A percentile compares a stretch with the other conserved stretches of the same genome.
Evolutionary conservation across 345 rosid genomes (phyloP).

Genomic region (Cardamine occulta): DNA sequence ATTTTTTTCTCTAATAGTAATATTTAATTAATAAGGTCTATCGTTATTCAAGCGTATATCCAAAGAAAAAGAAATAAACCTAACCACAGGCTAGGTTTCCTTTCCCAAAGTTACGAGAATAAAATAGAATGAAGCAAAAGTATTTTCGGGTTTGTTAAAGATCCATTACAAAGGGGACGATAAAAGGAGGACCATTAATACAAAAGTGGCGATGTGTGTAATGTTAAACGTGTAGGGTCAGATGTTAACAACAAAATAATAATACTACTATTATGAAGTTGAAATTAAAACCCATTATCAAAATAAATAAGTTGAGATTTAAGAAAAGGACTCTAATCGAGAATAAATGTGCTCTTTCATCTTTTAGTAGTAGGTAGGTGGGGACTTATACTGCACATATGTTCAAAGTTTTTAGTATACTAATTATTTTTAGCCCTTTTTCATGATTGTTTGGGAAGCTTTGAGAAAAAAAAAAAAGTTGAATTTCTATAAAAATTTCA

Average conservation of each 20-base stretch:
- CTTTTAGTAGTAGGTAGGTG: conserved; percentile 38
- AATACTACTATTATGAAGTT: conserved; percentile 26
- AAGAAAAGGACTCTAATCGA: conserved; percentile 4
- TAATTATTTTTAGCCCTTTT: conserved; percentile 24
- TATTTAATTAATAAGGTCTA: conserved; percentile 9
- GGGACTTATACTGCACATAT: conserved; percentile 36
- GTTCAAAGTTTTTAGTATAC: conserved; percentile 35
- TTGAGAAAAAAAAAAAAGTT: not conserved
- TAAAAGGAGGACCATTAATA: conserved; percentile 23
- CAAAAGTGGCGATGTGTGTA: conserved; percentile 24
- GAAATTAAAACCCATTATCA: conserved; percentile 13
- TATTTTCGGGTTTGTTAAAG: conserved; percentile 35
- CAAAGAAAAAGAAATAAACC: conserved; percentile 31
- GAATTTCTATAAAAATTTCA: not conserved
- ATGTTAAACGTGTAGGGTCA: conserved; percentile 35
- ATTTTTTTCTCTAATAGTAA: not conserved
- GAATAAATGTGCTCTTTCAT: conserved; percentile 37
- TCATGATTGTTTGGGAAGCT: conserved; percentile 28
- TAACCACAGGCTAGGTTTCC: conserved; percentile 24
- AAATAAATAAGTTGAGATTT: not conserved
- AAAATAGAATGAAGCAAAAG: conserved; percentile 27
- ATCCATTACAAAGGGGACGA: conserved; percentile 34
- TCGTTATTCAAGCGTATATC: conserved; percentile 22
- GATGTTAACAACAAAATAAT: conserved; percentile 31
- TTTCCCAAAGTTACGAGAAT: conserved; percentile 27